Evolutionary conservation across 805 yeast genomes (phyloP).

Genomic region (Blastobotrys parvus): DNA sequence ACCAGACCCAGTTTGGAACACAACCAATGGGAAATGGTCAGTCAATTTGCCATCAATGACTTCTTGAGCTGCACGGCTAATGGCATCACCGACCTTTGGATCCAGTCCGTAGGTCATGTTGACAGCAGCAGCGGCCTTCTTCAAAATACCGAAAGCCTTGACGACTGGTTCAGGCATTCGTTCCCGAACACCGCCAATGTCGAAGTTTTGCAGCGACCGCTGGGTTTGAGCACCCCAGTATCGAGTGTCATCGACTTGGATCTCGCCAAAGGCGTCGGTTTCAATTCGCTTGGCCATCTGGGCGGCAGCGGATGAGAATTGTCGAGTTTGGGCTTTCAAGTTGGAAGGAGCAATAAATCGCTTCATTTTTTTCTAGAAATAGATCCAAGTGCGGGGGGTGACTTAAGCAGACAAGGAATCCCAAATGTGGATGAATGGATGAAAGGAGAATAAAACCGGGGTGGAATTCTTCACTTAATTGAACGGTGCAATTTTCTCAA

Average conservation of each 20-base stretch:
- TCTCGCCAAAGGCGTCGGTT: constrained; percentile 94
- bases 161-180: constrained; percentile 86
- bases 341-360: too few relatives aligned
- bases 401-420: too few relatives aligned
- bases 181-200: constrained; percentile 90
- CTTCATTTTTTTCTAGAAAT: too few relatives aligned
- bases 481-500: too few relatives aligned
- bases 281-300: constrained; percentile 51
- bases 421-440: too few relatives aligned
- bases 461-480: too few relatives aligned
- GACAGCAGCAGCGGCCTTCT: constrained; percentile 91
- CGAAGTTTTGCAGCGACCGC: constrained; percentile 86
- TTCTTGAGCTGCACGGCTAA: constrained; percentile 91
- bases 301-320: constrained; percentile 3
- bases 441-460: too few relatives aligned
- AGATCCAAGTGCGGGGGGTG: too few relatives aligned
- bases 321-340: too few relatives aligned
- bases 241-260: constrained; percentile 75
- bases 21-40: constrained; percentile 96
- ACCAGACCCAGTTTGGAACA: constrained; percentile 98
- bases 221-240: constrained; percentile 98
- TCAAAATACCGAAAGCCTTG: constrained; percentile 85
- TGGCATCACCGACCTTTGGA: constrained; percentile 74
- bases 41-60: constrained; percentile 85
- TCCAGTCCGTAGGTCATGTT: constrained; percentile 81